Percentiles rank a stretch among this genome's conserved stretches.
phyloP scores from a whole-genome alignment of 176 grass and related monocot species.

The Cocos nucifera region DNA sequence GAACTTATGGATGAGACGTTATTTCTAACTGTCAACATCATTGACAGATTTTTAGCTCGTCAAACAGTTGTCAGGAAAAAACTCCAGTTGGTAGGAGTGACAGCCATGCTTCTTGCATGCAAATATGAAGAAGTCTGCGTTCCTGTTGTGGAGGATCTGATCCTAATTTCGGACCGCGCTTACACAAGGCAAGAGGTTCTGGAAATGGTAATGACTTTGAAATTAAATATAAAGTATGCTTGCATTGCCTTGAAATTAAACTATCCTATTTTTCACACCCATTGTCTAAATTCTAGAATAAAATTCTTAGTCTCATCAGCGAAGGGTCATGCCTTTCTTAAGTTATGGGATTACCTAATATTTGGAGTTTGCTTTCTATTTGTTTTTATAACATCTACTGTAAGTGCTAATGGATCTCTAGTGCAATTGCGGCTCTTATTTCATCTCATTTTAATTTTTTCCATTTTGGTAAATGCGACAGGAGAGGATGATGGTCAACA shows the following conservation, averaged over 20 bases:
- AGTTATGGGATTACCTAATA: no score
- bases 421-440: no score
- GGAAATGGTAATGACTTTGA: slow-evolving; percentile 44
- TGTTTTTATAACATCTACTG: no score
- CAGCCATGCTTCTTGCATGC: slow-evolving; percentile 80
- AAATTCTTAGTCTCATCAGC: no score
- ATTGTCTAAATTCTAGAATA: no score
- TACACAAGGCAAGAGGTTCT: slow-evolving; percentile 73
- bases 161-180: slow-evolving; percentile 64
- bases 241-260: no score
- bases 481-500: slow-evolving; percentile 71
- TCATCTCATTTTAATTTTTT: no score
- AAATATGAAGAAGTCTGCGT: slow-evolving; percentile 87
- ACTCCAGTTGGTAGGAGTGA: slow-evolving; percentile 86
- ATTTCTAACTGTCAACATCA: slow-evolving; percentile 78
- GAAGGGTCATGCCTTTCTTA: no score
- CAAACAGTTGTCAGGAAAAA: slow-evolving; percentile 64
- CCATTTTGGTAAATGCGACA: slow-evolving; percentile 5
- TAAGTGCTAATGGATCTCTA: no score
- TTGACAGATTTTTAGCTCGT: slow-evolving; percentile 57
- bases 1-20: slow-evolving; percentile 71
- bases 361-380: no score
- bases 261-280: no score
- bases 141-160: slow-evolving; percentile 64
- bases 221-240: no score